Percentiles rank a stretch among this genome's conserved stretches.
phyloP scores from a whole-genome alignment of 257 asterid species.

The Thymus mandschuricus region DNA sequence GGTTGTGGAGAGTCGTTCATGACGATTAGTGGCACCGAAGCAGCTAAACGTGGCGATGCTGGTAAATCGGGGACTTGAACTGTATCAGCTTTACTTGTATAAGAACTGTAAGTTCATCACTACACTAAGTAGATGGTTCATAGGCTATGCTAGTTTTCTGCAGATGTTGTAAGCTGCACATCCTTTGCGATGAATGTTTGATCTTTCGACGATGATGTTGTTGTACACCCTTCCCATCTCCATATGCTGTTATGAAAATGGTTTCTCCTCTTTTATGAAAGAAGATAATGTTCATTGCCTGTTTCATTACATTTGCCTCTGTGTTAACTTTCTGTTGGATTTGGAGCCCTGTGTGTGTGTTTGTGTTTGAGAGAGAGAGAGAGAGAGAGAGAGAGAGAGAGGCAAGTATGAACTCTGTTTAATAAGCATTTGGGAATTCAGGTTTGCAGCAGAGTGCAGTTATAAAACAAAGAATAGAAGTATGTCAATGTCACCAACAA shows the following conservation, averaged over 20 bases:
- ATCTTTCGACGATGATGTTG: not conserved
- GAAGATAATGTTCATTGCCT: not conserved
- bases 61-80: constrained; percentile 46
- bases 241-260: not conserved
- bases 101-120: not conserved
- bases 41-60: constrained; percentile 60
- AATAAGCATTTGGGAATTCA: not conserved
- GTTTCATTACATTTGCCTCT: not conserved
- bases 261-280: not conserved
- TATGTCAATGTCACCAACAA: not conserved
- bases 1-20: constrained; percentile 98
- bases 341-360: too few species aligned
- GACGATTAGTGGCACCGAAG: constrained; percentile 77
- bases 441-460: constrained; percentile 18
- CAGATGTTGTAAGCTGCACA: not conserved
- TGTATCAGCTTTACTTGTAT: constrained; percentile 12
- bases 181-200: not conserved
- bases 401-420: not conserved
- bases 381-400: not conserved
- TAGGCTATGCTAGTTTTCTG: not conserved
- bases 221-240: constrained; percentile 18
- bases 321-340: too few species aligned
- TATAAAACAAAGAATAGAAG: constrained; percentile 16
- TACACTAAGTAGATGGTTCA: not conserved
- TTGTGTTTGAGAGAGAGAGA: not conserved